These are phyloP conservation scores for Sphaceloma murrayae DNA, from an alignment of 2,329 filamentous ascomycete species.

Conservation along the genomic window DNA sequence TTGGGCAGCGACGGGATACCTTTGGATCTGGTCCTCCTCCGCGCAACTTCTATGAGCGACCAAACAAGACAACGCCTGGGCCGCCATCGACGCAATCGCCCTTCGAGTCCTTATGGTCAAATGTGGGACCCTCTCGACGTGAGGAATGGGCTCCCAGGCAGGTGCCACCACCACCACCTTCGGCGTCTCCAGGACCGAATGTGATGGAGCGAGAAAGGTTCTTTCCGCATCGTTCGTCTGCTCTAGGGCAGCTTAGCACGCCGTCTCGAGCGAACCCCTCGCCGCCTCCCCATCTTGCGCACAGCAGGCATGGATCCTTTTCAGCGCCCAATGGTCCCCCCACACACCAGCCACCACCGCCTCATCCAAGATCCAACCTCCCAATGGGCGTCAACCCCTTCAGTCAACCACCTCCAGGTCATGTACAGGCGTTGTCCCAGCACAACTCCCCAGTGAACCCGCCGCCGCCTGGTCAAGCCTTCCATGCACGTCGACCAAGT, in stretches of 20 bases:
- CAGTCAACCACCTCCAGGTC: constrained; percentile 9
- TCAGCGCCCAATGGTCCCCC: constrained; percentile 19
- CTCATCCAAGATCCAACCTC: constrained; percentile 17
- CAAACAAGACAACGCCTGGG: constrained; percentile 4
- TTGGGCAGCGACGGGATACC: constrained; percentile 11
- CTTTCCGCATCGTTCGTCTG: constrained; percentile 25
- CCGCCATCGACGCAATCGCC: constrained; percentile 16
- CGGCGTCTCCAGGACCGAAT: constrained; percentile 21
- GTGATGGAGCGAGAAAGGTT: constrained; percentile 26
- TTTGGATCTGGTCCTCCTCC: constrained; percentile 16
- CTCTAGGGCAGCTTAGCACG: constrained; percentile 25
- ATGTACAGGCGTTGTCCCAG: constrained; percentile 7
- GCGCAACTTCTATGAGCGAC: constrained; percentile 14
- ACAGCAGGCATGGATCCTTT: constrained; percentile 26
- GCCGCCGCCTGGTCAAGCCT: background rate
- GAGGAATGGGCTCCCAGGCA: constrained; percentile 23
- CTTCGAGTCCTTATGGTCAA: constrained; percentile 16
- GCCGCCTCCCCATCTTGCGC: constrained; percentile 29
- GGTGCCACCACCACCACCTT: constrained; percentile 19
- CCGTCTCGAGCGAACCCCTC: constrained; percentile 27
- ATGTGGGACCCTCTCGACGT: constrained; percentile 20
- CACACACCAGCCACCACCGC: constrained; percentile 18
- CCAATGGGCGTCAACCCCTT: constrained; percentile 16
- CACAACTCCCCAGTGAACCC: constrained; percentile 13
- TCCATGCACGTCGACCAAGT: constrained; percentile 7